Evolutionary conservation across 2,329 filamentous ascomycete species (phyloP), one percentile per base, ranked within the genome.

Genomic region (Zopfia rhizophila): DNA sequence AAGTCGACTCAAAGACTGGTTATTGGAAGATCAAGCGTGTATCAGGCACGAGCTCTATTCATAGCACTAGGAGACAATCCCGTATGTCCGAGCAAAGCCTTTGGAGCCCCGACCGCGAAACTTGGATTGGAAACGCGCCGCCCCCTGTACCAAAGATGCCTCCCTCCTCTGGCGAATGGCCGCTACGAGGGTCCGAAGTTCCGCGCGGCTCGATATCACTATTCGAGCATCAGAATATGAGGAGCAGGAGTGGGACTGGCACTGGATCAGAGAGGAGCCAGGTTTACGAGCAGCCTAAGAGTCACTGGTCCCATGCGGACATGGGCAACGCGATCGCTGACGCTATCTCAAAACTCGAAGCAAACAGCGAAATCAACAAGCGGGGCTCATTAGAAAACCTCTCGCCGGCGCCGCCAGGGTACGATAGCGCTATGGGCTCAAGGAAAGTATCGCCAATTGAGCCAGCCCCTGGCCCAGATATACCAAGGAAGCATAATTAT

Each of bases 11-110:
- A 10, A 65, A 57, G 30, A 67, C 64, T 7, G 66, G 68, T 3
- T 44, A 53, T 18, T 70, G 60, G 58, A 70, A 69, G 28, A 50
- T 69, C 38, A 70, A 63, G 46, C 60, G 63, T 10, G 44, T 53
- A 4, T 67, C 63, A 3, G 30, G 22, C 13, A 40, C 33, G n/a
- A 44, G 53, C 1, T 22, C 16, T n/a, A 7, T 37, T 23, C 21
- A 38, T 5, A 44, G 45, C 19, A 62, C 46, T 19, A 39, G 48
- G 3, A 41, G 45, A 3, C 44, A 51, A 14, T 50, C 53, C 7
- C 48, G 45, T 12, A 43, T 30, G 5, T 61, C 53, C 4, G 46
- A 36, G 7, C 45, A 43, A 12, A 58, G 59, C 11, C 43, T 60
- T 4, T 60, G 55, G 18, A 48, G 56, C 30, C 40, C 54, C 3